Percentiles rank a stretch among this genome's conserved stretches.
These are phyloP conservation scores for Aspergillus persii DNA, from an alignment of 2,329 filamentous ascomycete species.

Conservation along the genomic window DNA sequence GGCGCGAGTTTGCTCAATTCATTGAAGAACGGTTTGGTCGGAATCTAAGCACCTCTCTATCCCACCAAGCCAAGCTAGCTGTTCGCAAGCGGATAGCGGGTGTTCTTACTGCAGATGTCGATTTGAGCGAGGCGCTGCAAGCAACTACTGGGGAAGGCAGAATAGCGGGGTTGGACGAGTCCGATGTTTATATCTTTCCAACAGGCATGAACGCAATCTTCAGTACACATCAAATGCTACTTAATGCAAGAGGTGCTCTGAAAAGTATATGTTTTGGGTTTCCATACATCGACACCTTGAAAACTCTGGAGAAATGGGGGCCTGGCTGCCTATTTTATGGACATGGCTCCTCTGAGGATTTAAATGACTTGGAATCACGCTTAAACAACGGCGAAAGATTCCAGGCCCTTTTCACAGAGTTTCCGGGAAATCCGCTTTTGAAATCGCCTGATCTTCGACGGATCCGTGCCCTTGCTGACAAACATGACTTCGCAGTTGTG, in stretches of 20 bases:
- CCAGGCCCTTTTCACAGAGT: conserved; percentile 87
- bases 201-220: conserved; percentile 96
- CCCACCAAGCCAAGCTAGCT: conserved; percentile 78
- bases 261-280: conserved; percentile 95
- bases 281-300: conserved; percentile 93
- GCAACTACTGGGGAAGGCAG: conserved; percentile 33
- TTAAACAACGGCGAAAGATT: conserved; percentile 72
- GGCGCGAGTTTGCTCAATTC: conserved; percentile 72
- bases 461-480: conserved; percentile 76
- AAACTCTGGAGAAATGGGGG: conserved; percentile 91
- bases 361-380: conserved; percentile 77
- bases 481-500: conserved; percentile 84
- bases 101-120: conserved; percentile 70
- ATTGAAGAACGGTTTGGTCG: conserved; percentile 93
- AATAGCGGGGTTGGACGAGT: conserved; percentile 65
- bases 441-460: conserved; percentile 78
- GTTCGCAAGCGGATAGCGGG: conserved; percentile 86
- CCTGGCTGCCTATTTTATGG: conserved; percentile 88
- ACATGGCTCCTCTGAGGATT: conserved; percentile 69
- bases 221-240: conserved; percentile 73
- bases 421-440: conserved; percentile 87
- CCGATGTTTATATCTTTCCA: conserved; percentile 86
- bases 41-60: conserved; percentile 77
- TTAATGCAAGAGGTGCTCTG: conserved; percentile 60
- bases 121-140: conserved; percentile 60